Evolutionary conservation across 176 grass and related monocot species (phyloP).

Genomic region (Oryza officinalis): DNA sequence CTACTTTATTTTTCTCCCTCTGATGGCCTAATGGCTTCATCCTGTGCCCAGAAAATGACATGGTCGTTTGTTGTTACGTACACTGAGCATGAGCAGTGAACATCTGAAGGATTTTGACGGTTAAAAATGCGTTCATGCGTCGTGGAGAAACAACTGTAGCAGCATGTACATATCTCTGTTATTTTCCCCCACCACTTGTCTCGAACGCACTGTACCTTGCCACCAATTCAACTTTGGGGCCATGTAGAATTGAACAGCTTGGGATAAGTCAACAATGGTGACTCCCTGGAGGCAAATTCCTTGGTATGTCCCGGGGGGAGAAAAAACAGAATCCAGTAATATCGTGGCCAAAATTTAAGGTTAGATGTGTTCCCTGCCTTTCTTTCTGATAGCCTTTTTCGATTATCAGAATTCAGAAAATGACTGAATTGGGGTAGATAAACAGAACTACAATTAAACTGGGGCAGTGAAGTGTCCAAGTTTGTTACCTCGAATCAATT

Average conservation of each 20-base stretch:
- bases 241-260: conserved; percentile 3
- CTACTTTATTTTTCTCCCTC: conserved; percentile 1
- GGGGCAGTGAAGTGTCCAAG: not conserved
- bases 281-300: conserved; percentile 36
- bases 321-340: not conserved
- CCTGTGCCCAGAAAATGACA: conserved; percentile 31
- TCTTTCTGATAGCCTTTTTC: conserved; percentile 9
- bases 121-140: conserved; percentile 32
- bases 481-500: not conserved
- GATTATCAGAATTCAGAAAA: not conserved
- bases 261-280: conserved; percentile 34
- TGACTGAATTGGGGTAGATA: not conserved
- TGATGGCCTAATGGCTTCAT: conserved; percentile 12
- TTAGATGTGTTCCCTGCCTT: conserved; percentile 44
- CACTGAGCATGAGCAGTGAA: not conserved
- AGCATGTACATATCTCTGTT: not conserved
- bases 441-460: not conserved
- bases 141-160: not conserved
- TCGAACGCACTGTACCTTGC: not conserved
- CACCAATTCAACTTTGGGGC: conserved; percentile 4
- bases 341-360: conserved; percentile 23
- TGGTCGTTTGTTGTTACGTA: conserved; percentile 20
- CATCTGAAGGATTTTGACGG: not conserved
- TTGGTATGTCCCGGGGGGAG: conserved; percentile 12
- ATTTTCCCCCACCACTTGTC: conserved; percentile 10